A percentile compares a stretch with the other conserved stretches of the same genome.
These are phyloP conservation scores for Aspergillus wentii DNA, from an alignment of 495 filamentous ascomycete genomes.

Conservation along the genomic window DNA sequence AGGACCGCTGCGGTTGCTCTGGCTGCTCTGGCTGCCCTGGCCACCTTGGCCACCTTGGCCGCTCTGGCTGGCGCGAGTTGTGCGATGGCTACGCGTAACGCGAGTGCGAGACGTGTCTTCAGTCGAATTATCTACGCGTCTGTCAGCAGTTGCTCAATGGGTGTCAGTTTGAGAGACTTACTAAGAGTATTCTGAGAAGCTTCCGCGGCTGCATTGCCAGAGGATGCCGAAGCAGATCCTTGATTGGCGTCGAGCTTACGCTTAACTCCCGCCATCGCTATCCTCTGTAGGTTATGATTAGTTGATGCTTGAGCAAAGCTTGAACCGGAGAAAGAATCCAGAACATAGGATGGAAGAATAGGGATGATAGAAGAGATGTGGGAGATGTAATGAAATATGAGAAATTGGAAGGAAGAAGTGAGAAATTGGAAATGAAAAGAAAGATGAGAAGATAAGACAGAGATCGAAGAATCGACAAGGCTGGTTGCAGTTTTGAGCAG, in stretches of 20 bases:
- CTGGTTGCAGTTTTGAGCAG: neutral
- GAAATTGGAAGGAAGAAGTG: conserved; percentile 1
- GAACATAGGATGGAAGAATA: too few species aligned
- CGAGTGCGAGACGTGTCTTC: conserved; percentile 15
- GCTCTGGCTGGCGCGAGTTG: conserved; percentile 18
- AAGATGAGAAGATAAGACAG: neutral
- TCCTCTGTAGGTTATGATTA: conserved; percentile 12
- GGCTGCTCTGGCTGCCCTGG: conserved; percentile 10
- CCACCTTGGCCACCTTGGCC: too few species aligned
- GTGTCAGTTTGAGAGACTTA: conserved; percentile 5
- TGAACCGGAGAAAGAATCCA: neutral
- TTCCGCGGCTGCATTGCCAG: conserved; percentile 4
- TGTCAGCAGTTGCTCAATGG: conserved; percentile 1
- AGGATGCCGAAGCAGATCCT: conserved; percentile 8
- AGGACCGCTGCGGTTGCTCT: conserved; percentile 9
- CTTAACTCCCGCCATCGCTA: conserved; percentile 32
- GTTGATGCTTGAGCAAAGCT: neutral
- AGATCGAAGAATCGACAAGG: neutral
- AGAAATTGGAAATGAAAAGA: neutral
- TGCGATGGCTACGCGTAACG: conserved; percentile 21
- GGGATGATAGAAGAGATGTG: neutral
- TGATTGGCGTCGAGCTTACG: conserved; percentile 16
- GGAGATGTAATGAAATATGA: neutral
- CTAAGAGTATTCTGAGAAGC: conserved; percentile 7
- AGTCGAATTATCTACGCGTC: conserved; percentile 7